A percentile compares a stretch with the other conserved stretches of the same genome.
Conservation (phyloP, 352 stramenopile genomes). For the Globisporangium middletonii region DNA sequence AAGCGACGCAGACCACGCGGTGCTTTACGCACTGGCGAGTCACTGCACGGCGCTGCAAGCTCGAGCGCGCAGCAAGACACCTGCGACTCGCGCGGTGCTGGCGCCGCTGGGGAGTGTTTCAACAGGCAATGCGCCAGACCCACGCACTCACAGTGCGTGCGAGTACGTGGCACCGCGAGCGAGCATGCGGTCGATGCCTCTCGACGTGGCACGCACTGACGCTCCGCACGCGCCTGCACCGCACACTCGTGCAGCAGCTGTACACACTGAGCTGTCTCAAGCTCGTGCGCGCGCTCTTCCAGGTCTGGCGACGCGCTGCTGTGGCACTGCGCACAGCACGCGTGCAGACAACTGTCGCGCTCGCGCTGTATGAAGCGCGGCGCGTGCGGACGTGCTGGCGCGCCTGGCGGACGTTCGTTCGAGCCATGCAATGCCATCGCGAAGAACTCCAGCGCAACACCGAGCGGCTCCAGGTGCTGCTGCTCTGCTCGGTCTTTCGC, state of each 20-base stretch:
- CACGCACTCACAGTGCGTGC: not conserved
- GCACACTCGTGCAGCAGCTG: slow-evolving; percentile 17
- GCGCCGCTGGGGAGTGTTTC: slow-evolving; percentile 3
- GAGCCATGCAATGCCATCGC: slow-evolving; percentile 17
- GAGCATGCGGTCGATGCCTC: slow-evolving; percentile 9
- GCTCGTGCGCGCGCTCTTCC: slow-evolving; percentile 20
- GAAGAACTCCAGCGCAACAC: slow-evolving; percentile 43
- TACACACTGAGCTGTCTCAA: slow-evolving; percentile 26
- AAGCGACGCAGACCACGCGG: slow-evolving; percentile 3
- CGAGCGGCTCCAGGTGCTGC: slow-evolving; percentile 48
- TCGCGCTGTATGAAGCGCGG: slow-evolving; percentile 15
- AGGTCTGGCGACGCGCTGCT: slow-evolving; percentile 23
- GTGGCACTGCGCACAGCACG: slow-evolving; percentile 13
- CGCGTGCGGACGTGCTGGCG: slow-evolving; percentile 8
- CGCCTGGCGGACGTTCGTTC: slow-evolving; percentile 24
- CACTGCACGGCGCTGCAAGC: not conserved
- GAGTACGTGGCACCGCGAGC: not conserved
- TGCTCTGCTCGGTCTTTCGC: slow-evolving; percentile 52
- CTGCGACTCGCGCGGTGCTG: not conserved
- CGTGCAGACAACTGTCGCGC: slow-evolving; percentile 22
- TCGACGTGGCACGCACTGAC: slow-evolving; percentile 17
- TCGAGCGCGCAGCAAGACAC: not conserved
- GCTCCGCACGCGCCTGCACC: slow-evolving; percentile 4
- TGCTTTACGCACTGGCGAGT: slow-evolving; percentile 6
- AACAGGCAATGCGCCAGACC: not conserved